Conservation (phyloP, 2,329 filamentous ascomycete genomes). For the Fusarium ramigenum region DNA sequence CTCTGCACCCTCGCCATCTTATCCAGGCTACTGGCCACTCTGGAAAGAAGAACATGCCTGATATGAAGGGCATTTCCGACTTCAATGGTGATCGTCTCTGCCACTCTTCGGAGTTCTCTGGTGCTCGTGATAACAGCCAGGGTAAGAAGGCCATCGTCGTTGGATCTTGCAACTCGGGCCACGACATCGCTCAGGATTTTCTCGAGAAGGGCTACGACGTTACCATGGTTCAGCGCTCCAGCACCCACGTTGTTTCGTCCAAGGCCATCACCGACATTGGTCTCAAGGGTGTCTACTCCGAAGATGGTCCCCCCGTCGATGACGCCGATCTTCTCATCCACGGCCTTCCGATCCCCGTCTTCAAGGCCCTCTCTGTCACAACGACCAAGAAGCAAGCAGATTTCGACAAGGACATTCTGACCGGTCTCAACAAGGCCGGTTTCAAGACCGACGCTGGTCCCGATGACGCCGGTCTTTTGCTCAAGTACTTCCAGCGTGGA, state of each 20-base stretch:
- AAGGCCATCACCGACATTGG: conserved; percentile 61
- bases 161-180: conserved; percentile 74
- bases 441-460: conserved; percentile 70
- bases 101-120: conserved; percentile 69
- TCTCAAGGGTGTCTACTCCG: conserved; percentile 61
- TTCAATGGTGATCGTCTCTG: conserved; percentile 70
- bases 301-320: conserved; percentile 66
- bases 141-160: conserved; percentile 72
- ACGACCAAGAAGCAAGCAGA: conserved; percentile 48
- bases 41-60: conserved; percentile 70
- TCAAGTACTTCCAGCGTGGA: conserved; percentile 72
- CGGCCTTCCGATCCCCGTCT: conserved; percentile 65
- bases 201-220: conserved; percentile 72
- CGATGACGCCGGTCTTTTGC: conserved; percentile 64
- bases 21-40: conserved; percentile 75
- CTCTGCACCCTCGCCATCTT: conserved; percentile 69
- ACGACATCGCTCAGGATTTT: conserved; percentile 76
- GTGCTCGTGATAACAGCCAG: conserved; percentile 56
- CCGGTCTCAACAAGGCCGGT: conserved; percentile 62
- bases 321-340: conserved; percentile 72
- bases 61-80: conserved; percentile 62
- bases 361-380: conserved; percentile 66
- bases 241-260: conserved; percentile 70
- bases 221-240: conserved; percentile 75
- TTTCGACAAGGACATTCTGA: conserved; percentile 51